These are phyloP conservation scores for Dianthus caryophyllus DNA, from an alignment of 148 eudicot species.

Conservation along the genomic window DNA sequence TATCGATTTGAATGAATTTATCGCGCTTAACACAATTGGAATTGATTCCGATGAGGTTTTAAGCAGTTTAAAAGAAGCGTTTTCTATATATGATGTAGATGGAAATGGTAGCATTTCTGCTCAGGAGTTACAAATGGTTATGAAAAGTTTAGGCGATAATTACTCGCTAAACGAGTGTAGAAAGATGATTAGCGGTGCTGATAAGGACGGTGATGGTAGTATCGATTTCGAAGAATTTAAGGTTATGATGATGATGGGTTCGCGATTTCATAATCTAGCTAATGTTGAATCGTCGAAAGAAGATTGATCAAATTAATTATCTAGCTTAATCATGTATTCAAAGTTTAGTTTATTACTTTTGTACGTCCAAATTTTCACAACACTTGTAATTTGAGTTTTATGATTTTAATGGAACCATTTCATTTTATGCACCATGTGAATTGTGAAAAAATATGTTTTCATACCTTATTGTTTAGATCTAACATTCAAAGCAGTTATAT, in stretches of 20 bases:
- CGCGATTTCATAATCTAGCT: slow-evolving; percentile 11
- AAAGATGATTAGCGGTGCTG: slow-evolving; percentile 32
- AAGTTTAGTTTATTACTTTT: too few relatives aligned
- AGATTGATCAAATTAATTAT: too few relatives aligned
- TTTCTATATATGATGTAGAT: slow-evolving; percentile 31
- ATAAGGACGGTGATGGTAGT: slow-evolving; percentile 30
- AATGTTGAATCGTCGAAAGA: too few relatives aligned
- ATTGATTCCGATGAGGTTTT: slow-evolving; percentile 24
- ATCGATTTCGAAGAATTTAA: slow-evolving; percentile 32
- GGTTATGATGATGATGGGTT: slow-evolving; percentile 30
- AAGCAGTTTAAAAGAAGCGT: slow-evolving; percentile 20
- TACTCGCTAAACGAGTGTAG: slow-evolving; percentile 23
- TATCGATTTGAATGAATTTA: slow-evolving; percentile 27
- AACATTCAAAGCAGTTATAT: too few relatives aligned
- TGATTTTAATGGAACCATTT: too few relatives aligned
- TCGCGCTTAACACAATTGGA: slow-evolving; percentile 23
- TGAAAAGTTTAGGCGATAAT: slow-evolving; percentile 31
- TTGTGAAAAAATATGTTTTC: too few relatives aligned
- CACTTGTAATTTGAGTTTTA: too few relatives aligned
- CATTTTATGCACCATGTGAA: too few relatives aligned
- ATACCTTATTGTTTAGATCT: too few relatives aligned
- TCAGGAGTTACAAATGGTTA: slow-evolving; percentile 28
- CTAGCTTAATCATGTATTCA: too few relatives aligned
- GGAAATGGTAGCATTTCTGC: slow-evolving; percentile 30
- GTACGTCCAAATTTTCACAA: too few relatives aligned